Base-by-base conservation (phyloP, 1,139 yeast genomes). In the Yarrowia galli region DNA sequence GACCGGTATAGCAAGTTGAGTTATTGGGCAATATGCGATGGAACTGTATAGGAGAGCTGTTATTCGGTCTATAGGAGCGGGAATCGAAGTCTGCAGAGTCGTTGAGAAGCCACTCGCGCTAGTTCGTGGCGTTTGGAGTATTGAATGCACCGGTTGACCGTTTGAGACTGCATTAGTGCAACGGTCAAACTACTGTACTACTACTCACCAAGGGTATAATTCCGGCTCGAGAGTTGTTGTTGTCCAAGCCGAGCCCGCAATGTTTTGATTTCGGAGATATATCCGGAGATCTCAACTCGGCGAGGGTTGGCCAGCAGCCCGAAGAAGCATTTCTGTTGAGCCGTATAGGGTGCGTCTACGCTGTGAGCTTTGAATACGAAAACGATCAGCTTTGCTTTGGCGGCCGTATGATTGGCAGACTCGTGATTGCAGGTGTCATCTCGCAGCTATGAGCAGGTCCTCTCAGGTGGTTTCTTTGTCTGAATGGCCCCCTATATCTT, bases 221-320 rank as follows among this genome's bases (percentile, higher is more conserved):
- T 49, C 56, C 40, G 56, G 56, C 38, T 16, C 20, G 6, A 8
- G 18, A 22, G 49, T 23, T 13, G 13, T 15, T 25, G 8, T 18
- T 43, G 13, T 3, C 23, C 42, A 15, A 3, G 22, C 16, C 16
- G 16, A n/a, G 22, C 45, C 45, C 12, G 45, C 45, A 13, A 22
- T 43, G 49, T 45, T 22, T 45, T 45, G 36, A 28, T 3, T 48
- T 35, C 36, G 36, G 40, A 32, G 56, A 32, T 49, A 49, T 49
- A 12, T 10, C 18, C 56, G 56, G 56, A 49, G 25, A 46, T 46
- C 13, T 46, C 32, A 8, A 28, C 25, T n/a, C 35, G 35, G 51
- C 10, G 20, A 13, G 1, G 36, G 9, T 35, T 35, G 9, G 20
- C 6, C n/a, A 18, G 22, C 45, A 18, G 45, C 22, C 6, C 8